phyloP scores from a whole-genome alignment of 371 early-diverging fungal species.

The Syncephalastrum monosporum region DNA sequence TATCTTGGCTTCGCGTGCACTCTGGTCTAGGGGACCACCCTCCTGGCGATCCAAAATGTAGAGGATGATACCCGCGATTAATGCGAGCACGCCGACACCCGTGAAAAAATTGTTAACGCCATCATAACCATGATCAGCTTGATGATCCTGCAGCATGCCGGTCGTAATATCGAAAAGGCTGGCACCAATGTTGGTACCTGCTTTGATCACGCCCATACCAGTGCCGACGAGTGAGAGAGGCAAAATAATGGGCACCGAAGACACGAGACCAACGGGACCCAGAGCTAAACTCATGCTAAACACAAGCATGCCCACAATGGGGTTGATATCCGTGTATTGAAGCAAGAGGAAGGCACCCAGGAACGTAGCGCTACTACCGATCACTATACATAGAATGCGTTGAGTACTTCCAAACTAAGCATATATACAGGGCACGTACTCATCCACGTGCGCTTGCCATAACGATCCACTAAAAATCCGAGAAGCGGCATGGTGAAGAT shows the following conservation, averaged over 20 bases:
- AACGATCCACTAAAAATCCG: constrained; percentile 59
- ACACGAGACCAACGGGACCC: constrained; percentile 67
- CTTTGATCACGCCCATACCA: constrained; percentile 66
- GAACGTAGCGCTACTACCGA: constrained; percentile 45
- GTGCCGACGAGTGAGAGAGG: constrained; percentile 62
- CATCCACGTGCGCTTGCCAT: constrained; percentile 51
- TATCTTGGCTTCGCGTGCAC: constrained; percentile 6
- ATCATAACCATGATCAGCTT: constrained; percentile 38
- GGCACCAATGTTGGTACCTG: constrained; percentile 63
- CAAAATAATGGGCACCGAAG: constrained; percentile 63
- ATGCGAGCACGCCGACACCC: constrained; percentile 37
- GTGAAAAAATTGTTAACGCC: constrained; percentile 56
- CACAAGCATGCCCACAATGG: constrained; percentile 57
- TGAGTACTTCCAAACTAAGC: neutral
- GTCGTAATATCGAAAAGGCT: constrained; percentile 64
- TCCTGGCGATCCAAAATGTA: constrained; percentile 28
- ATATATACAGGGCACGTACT: constrained; percentile 21
- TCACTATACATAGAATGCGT: constrained; percentile 18
- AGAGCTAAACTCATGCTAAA: constrained; percentile 64
- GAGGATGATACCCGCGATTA: constrained; percentile 38
- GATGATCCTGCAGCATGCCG: constrained; percentile 60
- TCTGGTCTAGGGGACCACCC: constrained; percentile 1
- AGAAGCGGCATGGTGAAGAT: constrained; percentile 65
- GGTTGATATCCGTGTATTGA: constrained; percentile 47
- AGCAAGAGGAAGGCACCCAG: constrained; percentile 40